Evolutionary conservation across 1,139 yeast genomes (phyloP), one percentile per base, ranked within the genome.

Genomic region (Saccharomyces hybrid): DNA sequence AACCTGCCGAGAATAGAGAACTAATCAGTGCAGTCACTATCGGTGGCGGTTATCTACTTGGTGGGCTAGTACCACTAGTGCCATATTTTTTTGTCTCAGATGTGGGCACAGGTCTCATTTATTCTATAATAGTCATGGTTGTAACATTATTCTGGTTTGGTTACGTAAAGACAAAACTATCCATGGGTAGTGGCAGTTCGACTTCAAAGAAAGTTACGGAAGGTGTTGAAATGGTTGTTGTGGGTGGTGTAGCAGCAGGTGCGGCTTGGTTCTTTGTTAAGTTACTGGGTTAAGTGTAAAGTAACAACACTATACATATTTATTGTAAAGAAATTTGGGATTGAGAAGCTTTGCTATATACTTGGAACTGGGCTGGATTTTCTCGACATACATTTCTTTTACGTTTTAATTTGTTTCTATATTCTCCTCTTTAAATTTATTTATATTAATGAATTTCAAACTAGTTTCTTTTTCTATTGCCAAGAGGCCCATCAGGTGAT

Each of bases 231-330:
- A 93, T 93, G 98, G 84, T 90, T 55, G 74, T 86, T 23, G 91
- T 89, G 52, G 99, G 99, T 48, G 95, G 97, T 16, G 74, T 87
- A 34, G 99, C 99, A 27, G 99, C 99, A 4, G 96, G 96, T 6
- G 88, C 96, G 27, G 98, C 99, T 23, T 93, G 97, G 97, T 83
- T 83, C 49, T 80, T 91, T 68, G 98, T 93, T 49, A 86, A 84
- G 68, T 73, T 85, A 60, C 84, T 90, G 60, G 96, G 61, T 42
- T 61, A 54, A 57, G 16, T 50, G 38, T 25, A 31, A 28, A 20
- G 47, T 49, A 49, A 14, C 8, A 13, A 23, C 16, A 30, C 13
- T 49, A 49, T 28, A 27, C 50, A 48, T 48, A 38, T 20, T 38
- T 20, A 38, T 20, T 16, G 44, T 16, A 16, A 38, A 20, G 44